Conservation (phyloP, 257 asterid species). For the Asclepias syriaca region DNA sequence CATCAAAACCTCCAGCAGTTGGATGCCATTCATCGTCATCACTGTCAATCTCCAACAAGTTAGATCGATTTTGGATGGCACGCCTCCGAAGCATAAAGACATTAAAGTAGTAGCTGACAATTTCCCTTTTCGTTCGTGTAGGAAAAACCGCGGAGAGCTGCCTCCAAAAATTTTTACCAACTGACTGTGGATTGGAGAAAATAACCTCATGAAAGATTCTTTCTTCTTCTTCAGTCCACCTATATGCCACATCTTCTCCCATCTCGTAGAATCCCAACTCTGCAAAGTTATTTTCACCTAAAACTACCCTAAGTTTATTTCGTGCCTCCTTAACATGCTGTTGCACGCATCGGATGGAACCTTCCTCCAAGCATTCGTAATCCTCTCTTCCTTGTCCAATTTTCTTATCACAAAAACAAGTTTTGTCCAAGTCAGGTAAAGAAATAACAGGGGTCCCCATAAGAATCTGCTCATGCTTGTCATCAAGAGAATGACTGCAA, state of each 20-base stretch:
- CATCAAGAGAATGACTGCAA: slow-evolving; percentile 5
- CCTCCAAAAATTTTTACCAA: slow-evolving; percentile 66
- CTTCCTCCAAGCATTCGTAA: slow-evolving; percentile 57
- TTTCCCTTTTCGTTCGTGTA: slow-evolving; percentile 44
- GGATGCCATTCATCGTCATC: slow-evolving; percentile 73
- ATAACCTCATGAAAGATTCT: slow-evolving; percentile 54
- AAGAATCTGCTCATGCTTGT: slow-evolving; percentile 26
- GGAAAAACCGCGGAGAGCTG: slow-evolving; percentile 55
- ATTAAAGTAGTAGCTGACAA: slow-evolving; percentile 78
- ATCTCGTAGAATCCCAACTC: slow-evolving; percentile 58
- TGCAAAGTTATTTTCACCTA: slow-evolving; percentile 40
- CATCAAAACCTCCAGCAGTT: slow-evolving; percentile 23
- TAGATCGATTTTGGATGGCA: slow-evolving; percentile 65
- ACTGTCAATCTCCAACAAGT: slow-evolving; percentile 65
- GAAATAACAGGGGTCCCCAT: slow-evolving; percentile 44
- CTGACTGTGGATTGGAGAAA: slow-evolving; percentile 53
- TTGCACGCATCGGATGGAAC: slow-evolving; percentile 74
- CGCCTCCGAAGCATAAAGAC: slow-evolving; percentile 67
- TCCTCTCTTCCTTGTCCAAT: slow-evolving; percentile 48
- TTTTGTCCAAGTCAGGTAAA: slow-evolving; percentile 31
- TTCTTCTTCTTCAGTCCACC: slow-evolving; percentile 74
- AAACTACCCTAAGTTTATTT: slow-evolving; percentile 35
- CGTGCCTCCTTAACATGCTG: slow-evolving; percentile 66
- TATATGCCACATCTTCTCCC: slow-evolving; percentile 68
- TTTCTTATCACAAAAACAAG: slow-evolving; percentile 24